Conservation (phyloP, 2,329 filamentous ascomycete species). For the Pestalotiopsis sp. region DNA sequence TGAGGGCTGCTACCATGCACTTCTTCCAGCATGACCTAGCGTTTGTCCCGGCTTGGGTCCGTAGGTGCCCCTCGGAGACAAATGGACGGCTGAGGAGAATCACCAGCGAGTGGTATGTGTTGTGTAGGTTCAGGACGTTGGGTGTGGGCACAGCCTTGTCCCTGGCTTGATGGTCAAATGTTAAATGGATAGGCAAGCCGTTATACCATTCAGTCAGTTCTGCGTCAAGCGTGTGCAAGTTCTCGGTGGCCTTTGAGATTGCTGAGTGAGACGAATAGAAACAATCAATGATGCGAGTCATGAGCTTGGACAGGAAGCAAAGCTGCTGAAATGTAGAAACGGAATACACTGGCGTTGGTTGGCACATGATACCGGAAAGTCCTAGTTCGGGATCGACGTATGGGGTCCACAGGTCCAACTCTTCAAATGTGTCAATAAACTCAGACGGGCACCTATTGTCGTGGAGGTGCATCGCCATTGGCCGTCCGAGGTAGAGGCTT, state of each 20-base stretch:
- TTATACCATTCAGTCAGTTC: slow-evolving; percentile 19
- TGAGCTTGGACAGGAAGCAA: slow-evolving; percentile 34
- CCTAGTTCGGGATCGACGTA: slow-evolving; percentile 6
- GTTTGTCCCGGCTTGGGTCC: neutral
- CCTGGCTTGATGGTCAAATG: neutral
- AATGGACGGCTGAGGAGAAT: slow-evolving; percentile 7
- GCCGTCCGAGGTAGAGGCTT: slow-evolving; percentile 29
- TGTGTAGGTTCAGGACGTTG: slow-evolving; percentile 2
- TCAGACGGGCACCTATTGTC: slow-evolving; percentile 23
- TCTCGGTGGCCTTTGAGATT: slow-evolving; percentile 23
- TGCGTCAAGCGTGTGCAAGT: slow-evolving; percentile 27
- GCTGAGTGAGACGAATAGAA: slow-evolving; percentile 31
- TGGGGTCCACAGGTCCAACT: slow-evolving; percentile 18
- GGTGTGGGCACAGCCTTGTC: neutral
- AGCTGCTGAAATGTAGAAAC: slow-evolving; percentile 36
- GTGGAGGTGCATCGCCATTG: slow-evolving; percentile 20
- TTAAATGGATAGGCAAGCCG: neutral
- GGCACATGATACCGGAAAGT: slow-evolving; percentile 6
- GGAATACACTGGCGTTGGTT: slow-evolving; percentile 21
- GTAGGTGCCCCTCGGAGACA: neutral
- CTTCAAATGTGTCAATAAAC: slow-evolving; percentile 26
- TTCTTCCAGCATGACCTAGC: slow-evolving; percentile 8
- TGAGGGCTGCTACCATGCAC: neutral
- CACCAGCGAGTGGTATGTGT: slow-evolving; percentile 3
- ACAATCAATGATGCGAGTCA: slow-evolving; percentile 32